Evolutionary conservation across 2,329 filamentous ascomycete genomes (phyloP).

Genomic region (Helotiales sp.): DNA sequence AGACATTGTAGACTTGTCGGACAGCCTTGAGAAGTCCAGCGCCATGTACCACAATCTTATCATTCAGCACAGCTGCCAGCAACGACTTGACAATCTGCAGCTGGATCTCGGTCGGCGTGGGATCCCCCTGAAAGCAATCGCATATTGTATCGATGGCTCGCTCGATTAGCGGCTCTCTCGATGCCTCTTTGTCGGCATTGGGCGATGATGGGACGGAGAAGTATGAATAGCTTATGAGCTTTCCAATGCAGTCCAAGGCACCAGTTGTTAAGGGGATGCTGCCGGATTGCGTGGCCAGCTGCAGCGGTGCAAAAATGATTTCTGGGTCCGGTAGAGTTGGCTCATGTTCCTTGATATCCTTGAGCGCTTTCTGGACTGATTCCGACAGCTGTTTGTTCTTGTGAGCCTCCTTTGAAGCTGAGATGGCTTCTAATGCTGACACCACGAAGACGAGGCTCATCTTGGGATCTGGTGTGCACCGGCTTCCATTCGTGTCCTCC

Average conservation of each 20-base stretch:
- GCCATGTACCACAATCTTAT: conserved; percentile 98
- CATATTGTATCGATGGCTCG: conserved; percentile 98
- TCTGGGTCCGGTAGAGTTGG: conserved; percentile 84
- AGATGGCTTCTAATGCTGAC: conserved; percentile 89
- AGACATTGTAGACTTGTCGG: conserved; percentile 98
- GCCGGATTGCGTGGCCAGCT: conserved; percentile 83
- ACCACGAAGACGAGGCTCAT: conserved; percentile 97
- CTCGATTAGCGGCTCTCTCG: conserved; percentile 79
- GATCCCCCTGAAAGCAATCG: conserved; percentile 97
- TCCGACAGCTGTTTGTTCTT: conserved; percentile 84
- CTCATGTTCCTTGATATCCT: conserved; percentile 83
- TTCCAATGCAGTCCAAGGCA: conserved; percentile 95
- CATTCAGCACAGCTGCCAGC: conserved; percentile 91
- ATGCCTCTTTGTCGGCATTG: conserved; percentile 38
- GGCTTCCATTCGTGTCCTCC: conserved; percentile 29
- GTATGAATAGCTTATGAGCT: conserved; percentile 98
- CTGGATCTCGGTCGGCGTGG: conserved; percentile 87
- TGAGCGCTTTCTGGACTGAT: conserved; percentile 76
- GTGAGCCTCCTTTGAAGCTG: conserved; percentile 85
- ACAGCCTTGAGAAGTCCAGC: conserved; percentile 95
- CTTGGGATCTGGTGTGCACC: conserved; percentile 44
- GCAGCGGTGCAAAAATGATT: conserved; percentile 85
- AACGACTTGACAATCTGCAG: conserved; percentile 98
- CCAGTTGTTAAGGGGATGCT: conserved; percentile 85
- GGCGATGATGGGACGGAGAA: conserved; percentile 71